These are phyloP conservation scores for Galeopsis tetrahit DNA, from an alignment of 257 asterid species.

Conservation along the genomic window DNA sequence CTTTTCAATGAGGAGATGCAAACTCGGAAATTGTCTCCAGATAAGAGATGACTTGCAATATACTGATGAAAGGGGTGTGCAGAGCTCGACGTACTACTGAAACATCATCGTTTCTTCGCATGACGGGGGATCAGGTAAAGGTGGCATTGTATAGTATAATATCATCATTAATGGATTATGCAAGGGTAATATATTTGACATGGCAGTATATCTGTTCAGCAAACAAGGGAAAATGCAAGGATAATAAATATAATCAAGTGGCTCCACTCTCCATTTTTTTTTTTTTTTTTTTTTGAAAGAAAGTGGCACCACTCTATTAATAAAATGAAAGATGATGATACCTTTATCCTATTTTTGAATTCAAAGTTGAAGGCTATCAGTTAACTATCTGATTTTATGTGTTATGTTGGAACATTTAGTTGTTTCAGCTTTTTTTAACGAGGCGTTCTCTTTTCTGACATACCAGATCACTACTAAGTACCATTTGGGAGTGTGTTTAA, in stretches of 20 bases:
- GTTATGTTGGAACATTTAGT: too few relatives aligned
- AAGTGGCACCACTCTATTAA: too few relatives aligned
- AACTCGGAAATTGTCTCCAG: not conserved
- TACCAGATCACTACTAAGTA: too few relatives aligned
- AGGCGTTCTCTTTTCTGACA: too few relatives aligned
- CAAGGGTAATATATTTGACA: not conserved
- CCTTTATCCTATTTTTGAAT: too few relatives aligned
- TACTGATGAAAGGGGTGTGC: not conserved
- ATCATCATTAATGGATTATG: conserved; percentile 21
- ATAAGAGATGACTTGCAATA: not conserved
- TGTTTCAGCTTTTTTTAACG: too few relatives aligned
- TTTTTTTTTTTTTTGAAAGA: too few relatives aligned
- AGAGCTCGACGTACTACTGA: not conserved
- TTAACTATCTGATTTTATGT: too few relatives aligned
- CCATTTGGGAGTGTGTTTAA: too few relatives aligned
- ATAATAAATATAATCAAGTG: not conserved
- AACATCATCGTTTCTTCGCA: not conserved
- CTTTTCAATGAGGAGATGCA: conserved; percentile 3
- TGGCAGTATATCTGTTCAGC: too few relatives aligned
- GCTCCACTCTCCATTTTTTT: too few relatives aligned
- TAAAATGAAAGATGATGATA: not conserved
- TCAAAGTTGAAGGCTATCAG: too few relatives aligned
- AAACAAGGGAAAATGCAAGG: conserved; percentile 11
- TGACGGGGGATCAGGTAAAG: not conserved
- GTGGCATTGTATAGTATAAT: not conserved